These are phyloP conservation scores for Aspergillus carbonarius DNA, from an alignment of 2,329 filamentous ascomycete genomes.

Conservation along the genomic window DNA sequence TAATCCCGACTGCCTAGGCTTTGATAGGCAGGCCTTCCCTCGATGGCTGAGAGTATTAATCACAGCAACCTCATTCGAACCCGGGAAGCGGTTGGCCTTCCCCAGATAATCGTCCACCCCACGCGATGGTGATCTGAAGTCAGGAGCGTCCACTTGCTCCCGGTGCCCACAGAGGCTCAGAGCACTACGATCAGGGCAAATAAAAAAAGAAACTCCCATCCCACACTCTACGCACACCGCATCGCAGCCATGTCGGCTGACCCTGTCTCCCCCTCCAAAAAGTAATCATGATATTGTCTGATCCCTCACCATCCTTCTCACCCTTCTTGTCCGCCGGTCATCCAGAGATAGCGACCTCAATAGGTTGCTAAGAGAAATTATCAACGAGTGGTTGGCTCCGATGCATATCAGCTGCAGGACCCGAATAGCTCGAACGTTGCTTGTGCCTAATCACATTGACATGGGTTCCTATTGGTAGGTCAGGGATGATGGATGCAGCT, in stretches of 20 bases:
- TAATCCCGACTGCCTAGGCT: not conserved
- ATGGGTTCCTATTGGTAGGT: conserved; percentile 13
- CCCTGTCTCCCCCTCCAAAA: conserved; percentile 5
- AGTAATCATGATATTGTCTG: conserved; percentile 6
- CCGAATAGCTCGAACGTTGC: conserved; percentile 15
- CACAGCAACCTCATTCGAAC: conserved; percentile 12
- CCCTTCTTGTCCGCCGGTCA: not conserved
- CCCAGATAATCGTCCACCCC: conserved; percentile 22
- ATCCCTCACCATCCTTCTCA: not conserved
- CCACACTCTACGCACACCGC: not conserved
- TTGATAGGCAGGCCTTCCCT: not conserved
- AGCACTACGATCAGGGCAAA: not conserved
- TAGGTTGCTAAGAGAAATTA: conserved; percentile 29
- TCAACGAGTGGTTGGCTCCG: conserved; percentile 17
- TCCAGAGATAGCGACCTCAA: conserved; percentile 20
- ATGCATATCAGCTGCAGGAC: conserved; percentile 32
- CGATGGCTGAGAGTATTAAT: conserved; percentile 11
- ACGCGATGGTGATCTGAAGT: conserved; percentile 19
- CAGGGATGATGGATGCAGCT: not conserved
- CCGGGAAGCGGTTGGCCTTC: conserved; percentile 8
- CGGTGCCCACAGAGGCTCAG: not conserved
- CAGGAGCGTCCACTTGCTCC: not conserved
- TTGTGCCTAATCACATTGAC: conserved; percentile 15
- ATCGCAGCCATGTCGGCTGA: conserved; percentile 12
- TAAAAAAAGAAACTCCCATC: not conserved